A percentile compares a stretch with the other conserved stretches of the same genome.
Evolutionary conservation across 2,329 filamentous ascomycete species (phyloP).

Genomic region (Fusarium ambrosium): DNA sequence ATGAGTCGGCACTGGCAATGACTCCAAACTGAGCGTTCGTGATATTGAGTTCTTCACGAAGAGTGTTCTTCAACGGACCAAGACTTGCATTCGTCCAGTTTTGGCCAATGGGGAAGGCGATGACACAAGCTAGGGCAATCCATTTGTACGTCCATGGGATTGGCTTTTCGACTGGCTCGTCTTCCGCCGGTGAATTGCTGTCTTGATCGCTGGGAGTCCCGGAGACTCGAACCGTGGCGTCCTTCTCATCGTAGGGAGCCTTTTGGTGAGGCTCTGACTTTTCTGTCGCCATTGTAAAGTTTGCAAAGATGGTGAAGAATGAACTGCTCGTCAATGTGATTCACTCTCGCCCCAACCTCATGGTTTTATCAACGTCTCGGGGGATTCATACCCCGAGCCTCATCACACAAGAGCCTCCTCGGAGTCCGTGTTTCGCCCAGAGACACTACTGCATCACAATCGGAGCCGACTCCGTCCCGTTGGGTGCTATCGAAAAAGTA

Average conservation of each 20-base stretch:
- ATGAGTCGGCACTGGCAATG: conserved; percentile 43
- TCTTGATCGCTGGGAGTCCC: not conserved
- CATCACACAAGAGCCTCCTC: not conserved
- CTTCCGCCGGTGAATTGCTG: not conserved
- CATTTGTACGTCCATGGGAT: conserved; percentile 37
- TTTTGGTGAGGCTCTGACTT: not conserved
- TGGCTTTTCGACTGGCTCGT: not conserved
- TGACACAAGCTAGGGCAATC: conserved; percentile 40
- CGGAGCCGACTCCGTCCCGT: not conserved
- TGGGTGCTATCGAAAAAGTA: not conserved
- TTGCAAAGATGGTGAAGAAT: not conserved
- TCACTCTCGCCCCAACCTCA: not conserved
- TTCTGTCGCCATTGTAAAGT: not conserved
- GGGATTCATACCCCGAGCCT: not conserved
- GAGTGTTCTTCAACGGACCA: conserved; percentile 43
- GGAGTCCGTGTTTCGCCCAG: not conserved
- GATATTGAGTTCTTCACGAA: conserved; percentile 40
- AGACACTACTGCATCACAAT: not conserved
- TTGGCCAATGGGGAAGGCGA: conserved; percentile 41
- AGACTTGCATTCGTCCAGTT: conserved; percentile 39
- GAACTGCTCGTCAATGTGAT: not conserved
- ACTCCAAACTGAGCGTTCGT: conserved; percentile 46
- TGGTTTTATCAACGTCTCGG: not conserved
- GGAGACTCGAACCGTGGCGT: not conserved
- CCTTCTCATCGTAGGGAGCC: not conserved